These are phyloP conservation scores for Hippophae rhamnoides DNA, from an alignment of 306 rosid species.

Conservation along the genomic window DNA sequence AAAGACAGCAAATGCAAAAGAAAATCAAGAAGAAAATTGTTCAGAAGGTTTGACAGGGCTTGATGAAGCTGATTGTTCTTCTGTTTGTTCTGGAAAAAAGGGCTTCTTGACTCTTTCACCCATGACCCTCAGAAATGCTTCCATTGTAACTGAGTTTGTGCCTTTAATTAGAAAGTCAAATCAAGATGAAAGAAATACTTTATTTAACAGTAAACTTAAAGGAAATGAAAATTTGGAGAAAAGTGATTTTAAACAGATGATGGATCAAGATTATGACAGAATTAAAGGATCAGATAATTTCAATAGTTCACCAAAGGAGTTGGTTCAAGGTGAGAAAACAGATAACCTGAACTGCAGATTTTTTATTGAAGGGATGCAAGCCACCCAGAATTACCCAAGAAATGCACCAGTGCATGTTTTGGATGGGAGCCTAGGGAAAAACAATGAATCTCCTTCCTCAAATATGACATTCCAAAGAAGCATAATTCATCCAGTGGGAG, in stretches of 20 bases:
- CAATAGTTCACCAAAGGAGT: conserved; percentile 33
- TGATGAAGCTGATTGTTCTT: conserved; percentile 51
- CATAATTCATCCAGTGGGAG: conserved; percentile 47
- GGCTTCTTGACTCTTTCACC: conserved; percentile 30
- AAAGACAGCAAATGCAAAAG: conserved; percentile 31
- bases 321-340: conserved; percentile 40
- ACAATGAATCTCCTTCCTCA: conserved; percentile 38
- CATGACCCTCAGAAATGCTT: conserved; percentile 28
- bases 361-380: conserved; percentile 56
- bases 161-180: conserved; percentile 47
- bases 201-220: conserved; percentile 32
- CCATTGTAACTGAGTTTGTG: conserved; percentile 44
- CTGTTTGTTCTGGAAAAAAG: conserved; percentile 50
- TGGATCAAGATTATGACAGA: conserved; percentile 32
- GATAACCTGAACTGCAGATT: conserved; percentile 40
- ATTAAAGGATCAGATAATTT: conserved; percentile 37
- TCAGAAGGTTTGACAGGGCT: conserved; percentile 38
- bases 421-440: conserved; percentile 57
- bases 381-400: conserved; percentile 69
- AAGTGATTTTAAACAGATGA: conserved; percentile 28
- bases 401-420: conserved; percentile 82
- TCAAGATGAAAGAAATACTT: conserved; percentile 36
- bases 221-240: conserved; percentile 42
- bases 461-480: conserved; percentile 43
- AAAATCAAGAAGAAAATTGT: conserved; percentile 42